Evolutionary conservation across 2,329 filamentous ascomycete genomes (phyloP), one percentile per base, ranked within the genome.

Genomic region (Aspergillus felis): DNA sequence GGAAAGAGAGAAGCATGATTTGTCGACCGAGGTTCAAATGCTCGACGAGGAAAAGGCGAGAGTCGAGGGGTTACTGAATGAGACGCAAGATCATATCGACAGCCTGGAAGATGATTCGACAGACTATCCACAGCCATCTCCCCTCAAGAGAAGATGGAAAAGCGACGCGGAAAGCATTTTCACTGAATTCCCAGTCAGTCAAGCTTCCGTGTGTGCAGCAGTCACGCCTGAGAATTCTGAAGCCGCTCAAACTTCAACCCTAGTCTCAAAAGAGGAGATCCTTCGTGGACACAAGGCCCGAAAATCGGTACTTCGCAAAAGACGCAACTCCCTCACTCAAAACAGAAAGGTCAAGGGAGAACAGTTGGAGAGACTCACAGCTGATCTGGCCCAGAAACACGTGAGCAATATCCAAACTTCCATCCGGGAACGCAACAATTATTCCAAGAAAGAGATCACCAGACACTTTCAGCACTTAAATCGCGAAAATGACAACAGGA

Each of bases 301-400:
- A 12, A 5, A 27, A 24, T 32, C 29, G 3, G 29, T 4, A 12
- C 29, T 32, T 32, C 29, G 29, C 29, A 10, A 12, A 32, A 10
- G 29, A 12, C 29, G 29, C 29, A 32, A 32, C 29, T 10, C 3
- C 10, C n/a, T 57, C 3, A 17, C 20, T 1, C 20, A 46, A 8
- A 3, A 58, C 27, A 52, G 49, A 7, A 20, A 74, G 2, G 74
- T 53, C 4, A 54, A 68, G n/a, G 5, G 57, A 64, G 20, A 65
- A 65, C 8, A 58, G 57, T 2, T 63, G 61, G 4, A 75, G 68
- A 48, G 82, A 82, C 65, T 77, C 78, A 24, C 4, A 20, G n/a
- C 9, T n/a, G 38, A 20, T 8, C 17, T 42, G 17, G 17, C 17
- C 17, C 17, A 42, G 17, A 42, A 49, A 27, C 14, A 83, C 81